Evolutionary conservation across 2,329 filamentous ascomycete species (phyloP).

Genomic region (Lachnum nothofagi): DNA sequence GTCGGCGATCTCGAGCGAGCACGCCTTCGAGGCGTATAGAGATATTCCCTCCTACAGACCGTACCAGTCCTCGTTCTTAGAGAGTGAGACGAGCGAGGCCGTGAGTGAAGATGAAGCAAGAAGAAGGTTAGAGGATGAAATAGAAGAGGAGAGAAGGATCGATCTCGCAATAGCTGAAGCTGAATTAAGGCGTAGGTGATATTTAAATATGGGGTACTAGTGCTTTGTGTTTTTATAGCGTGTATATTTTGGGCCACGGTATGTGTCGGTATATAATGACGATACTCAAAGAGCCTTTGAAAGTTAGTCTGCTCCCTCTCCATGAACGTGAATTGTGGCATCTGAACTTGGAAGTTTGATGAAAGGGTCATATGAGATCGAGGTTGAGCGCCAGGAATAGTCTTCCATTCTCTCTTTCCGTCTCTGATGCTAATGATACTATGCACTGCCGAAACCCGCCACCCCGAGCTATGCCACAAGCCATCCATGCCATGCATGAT

Average conservation of each 20-base stretch:
- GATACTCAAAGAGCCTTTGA: neutral
- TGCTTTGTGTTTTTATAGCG: neutral
- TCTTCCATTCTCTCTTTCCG: no score
- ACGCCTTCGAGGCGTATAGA: no score
- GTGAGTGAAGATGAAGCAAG: conserved; percentile 26
- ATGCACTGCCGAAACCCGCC: neutral
- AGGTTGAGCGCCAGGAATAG: no score
- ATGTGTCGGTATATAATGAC: neutral
- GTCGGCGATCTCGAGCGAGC: no score
- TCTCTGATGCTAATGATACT: neutral
- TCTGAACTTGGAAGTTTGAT: no score
- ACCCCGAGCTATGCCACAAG: neutral
- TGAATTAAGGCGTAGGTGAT: conserved; percentile 6
- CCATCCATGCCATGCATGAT: neutral
- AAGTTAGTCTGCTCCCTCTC: neutral
- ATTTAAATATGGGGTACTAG: neutral
- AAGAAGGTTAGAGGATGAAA: conserved; percentile 19
- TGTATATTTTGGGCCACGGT: neutral
- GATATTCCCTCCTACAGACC: conserved; percentile 8
- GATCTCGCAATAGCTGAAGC: conserved; percentile 30
- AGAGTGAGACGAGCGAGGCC: conserved; percentile 1
- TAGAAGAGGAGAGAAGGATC: conserved; percentile 31
- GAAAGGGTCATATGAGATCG: no score
- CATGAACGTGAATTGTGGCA: neutral
- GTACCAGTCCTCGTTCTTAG: neutral